Evolutionary conservation across 257 asterid species (phyloP).

Genomic region (Solanum pinnatisectum): DNA sequence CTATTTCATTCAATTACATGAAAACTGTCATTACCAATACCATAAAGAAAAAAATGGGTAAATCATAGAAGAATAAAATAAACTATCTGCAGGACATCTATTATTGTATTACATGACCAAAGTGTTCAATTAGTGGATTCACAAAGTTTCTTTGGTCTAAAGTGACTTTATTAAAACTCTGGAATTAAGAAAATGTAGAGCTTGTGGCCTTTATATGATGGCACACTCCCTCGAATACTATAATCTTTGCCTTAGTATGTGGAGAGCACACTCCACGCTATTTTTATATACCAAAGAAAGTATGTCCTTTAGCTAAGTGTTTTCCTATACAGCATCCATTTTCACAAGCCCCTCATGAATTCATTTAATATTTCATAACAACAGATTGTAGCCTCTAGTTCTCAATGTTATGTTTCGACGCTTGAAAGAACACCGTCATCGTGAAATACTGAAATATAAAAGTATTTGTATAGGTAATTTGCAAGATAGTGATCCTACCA

Average conservation of each 20-base stretch:
- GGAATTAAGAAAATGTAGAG: background rate
- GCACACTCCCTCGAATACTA: slow-evolving; percentile 34
- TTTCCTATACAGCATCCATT: slow-evolving; percentile 20
- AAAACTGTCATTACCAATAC: background rate
- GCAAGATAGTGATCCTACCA: background rate
- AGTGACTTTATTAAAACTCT: background rate
- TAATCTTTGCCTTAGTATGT: slow-evolving; percentile 13
- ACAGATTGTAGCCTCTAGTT: background rate
- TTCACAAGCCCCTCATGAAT: background rate
- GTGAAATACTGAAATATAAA: background rate
- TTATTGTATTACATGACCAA: background rate
- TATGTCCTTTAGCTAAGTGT: slow-evolving; percentile 7
- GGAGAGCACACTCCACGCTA: slow-evolving; percentile 50
- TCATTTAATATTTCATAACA: background rate
- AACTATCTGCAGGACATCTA: background rate
- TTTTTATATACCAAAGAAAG: background rate
- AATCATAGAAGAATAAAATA: background rate
- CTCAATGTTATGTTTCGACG: background rate
- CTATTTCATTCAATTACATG: background rate
- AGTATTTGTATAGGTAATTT: background rate
- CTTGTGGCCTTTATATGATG: background rate
- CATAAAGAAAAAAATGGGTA: background rate
- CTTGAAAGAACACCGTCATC: background rate
- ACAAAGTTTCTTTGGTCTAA: background rate
- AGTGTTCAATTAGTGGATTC: background rate